phyloP scores from a whole-genome alignment of 1,139 yeast species.

The Candida sanyaensis region DNA sequence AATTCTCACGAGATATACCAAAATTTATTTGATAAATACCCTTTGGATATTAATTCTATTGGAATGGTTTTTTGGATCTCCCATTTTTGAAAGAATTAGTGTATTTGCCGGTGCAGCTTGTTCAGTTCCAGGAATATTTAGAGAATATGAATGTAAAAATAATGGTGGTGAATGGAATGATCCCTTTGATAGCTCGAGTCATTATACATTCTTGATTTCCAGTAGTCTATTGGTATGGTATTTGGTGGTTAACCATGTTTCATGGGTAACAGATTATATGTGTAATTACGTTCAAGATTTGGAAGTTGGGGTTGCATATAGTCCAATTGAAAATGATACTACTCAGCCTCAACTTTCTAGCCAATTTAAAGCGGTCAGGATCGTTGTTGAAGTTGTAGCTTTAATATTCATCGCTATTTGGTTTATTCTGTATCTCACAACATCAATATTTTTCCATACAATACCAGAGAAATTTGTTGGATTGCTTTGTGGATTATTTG shows the following conservation, averaged over 20 bases:
- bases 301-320: conserved; percentile 2
- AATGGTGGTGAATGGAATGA: conserved; percentile 48
- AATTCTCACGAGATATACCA: conserved; percentile 4
- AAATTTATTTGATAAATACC: conserved; percentile 11
- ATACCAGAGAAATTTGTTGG: conserved; percentile 57
- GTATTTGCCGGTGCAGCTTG: conserved; percentile 45
- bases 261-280: conserved; percentile 11
- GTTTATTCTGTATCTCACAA: conserved; percentile 49
- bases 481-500: conserved; percentile 42
- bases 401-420: conserved; percentile 28
- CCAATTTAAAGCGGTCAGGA: neutral
- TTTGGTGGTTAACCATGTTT: conserved; percentile 22
- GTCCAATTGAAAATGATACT: neutral
- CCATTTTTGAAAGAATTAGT: conserved; percentile 45
- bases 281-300: conserved; percentile 9
- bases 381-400: conserved; percentile 10
- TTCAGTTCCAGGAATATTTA: conserved; percentile 8
- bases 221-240: conserved; percentile 46
- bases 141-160: conserved; percentile 15
- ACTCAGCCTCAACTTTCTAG: neutral
- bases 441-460: conserved; percentile 67
- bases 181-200: conserved; percentile 69
- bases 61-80: conserved; percentile 51
- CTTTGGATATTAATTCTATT: conserved; percentile 11
- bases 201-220: conserved; percentile 54